Base-by-base conservation (phyloP, 495 filamentous ascomycete genomes). In the Penicillium desertorum region DNA sequence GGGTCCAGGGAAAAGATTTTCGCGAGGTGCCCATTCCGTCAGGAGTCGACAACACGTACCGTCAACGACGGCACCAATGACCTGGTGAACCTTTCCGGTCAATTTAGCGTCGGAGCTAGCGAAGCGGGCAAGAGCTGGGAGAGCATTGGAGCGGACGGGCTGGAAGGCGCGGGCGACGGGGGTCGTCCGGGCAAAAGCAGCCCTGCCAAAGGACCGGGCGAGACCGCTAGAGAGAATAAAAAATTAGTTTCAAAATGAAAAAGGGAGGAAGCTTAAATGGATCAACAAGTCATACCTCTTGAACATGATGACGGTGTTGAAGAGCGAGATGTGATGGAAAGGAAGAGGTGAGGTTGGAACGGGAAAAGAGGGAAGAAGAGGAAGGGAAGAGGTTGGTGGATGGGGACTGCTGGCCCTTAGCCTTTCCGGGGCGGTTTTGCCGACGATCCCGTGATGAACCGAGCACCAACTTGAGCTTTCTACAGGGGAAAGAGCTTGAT, bases 31-130 rank as follows among this genome's bases (percentile, higher is more conserved):
- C 64, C 63, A 56, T 60, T 55, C 61, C 51, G 55, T 59, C 61
- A 69, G 62, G 59, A 66, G 65, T 63, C 57, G 51, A 61, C 47
- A 64, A 61, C 57, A 79, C 82, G 69, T 85, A 86, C 83, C 81
- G 73, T 86, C 83, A 61, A 86, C 83, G 67, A 86, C 84, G 78
- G 84, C 83, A 79, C 84, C 84, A 71, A 87, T 87, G 75, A 87
- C 84, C 81, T 93, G 89, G 82, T 93, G 86, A 77, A 93, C 88
- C 84, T 90, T 91, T 76, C 89, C 89, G 76, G 84, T 76, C 68
- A 82, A 76, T 57, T 72, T 78, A 64, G 81, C 73, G 59, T 84
- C 78, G 52, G 84, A 79, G 78, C 85, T 88, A 71, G 89, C 89
- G 67, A 87, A 86, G 70, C 89, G 81, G 70, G 85, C 84, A 64